A percentile compares a stretch with the other conserved stretches of the same genome.
Evolutionary conservation across 352 stramenopile species (phyloP).

Genomic region (Pythium volutum): DNA sequence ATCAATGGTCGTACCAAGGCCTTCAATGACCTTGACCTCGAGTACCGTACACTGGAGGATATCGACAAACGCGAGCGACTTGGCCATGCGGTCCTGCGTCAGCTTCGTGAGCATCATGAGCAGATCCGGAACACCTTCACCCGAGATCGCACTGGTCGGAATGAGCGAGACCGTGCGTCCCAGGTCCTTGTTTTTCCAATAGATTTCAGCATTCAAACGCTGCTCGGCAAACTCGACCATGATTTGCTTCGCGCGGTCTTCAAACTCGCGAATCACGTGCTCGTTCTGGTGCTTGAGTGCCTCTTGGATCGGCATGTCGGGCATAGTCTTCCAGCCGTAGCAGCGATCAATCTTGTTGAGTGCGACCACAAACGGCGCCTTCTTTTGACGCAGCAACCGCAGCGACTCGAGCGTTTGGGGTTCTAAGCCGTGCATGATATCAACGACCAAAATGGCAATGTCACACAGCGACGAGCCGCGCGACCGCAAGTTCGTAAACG

Average conservation of each 20-base stretch:
- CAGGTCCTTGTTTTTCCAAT: constrained; percentile 99
- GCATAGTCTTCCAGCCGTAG: constrained; percentile 97
- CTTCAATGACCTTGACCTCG: constrained; percentile 99
- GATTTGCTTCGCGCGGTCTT: constrained; percentile 90
- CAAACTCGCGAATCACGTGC: constrained; percentile 96
- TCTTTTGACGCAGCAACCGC: constrained; percentile 94
- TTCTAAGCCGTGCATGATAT: constrained; percentile 99
- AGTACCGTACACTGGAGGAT: constrained; percentile 97
- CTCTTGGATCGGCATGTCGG: constrained; percentile 94
- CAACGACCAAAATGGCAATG: constrained; percentile 99
- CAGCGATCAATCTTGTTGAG: constrained; percentile 99
- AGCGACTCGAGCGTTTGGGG: constrained; percentile 99
- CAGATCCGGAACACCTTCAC: constrained; percentile 98
- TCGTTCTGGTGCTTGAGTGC: constrained; percentile 88
- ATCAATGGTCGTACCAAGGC: constrained; percentile 98
- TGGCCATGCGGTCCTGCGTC: constrained; percentile 93
- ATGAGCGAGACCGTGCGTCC: constrained; percentile 96
- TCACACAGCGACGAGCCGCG: constrained; percentile 97
- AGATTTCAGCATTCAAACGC: constrained; percentile 98
- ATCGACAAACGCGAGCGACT: constrained; percentile 86
- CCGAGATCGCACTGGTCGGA: constrained; percentile 97
- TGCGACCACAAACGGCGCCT: constrained; percentile 97
- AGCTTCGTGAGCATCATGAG: constrained; percentile 96
- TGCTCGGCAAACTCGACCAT: constrained; percentile 96
- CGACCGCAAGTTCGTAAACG: constrained; percentile 98